Base-by-base conservation (phyloP, 106 monocot genomes). In the Dioscorea zingiberensis region DNA sequence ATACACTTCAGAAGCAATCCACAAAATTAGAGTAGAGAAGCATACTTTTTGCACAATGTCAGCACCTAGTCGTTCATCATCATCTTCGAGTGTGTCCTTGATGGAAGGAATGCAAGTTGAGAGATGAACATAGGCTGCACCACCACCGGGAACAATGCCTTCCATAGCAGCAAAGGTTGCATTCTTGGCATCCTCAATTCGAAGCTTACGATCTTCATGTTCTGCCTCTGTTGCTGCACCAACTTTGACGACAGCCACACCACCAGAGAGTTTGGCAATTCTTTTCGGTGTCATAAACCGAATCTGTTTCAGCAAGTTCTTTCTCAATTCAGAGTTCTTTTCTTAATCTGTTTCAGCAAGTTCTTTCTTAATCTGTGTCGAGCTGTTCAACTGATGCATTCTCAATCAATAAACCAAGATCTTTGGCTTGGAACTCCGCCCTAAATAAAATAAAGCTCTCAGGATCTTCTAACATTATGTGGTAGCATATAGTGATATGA, bases 111-210 rank as follows among this genome's bases (percentile, higher is more conserved):
- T 83, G 76, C 61, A 69, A 11, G 75, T 71, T 12, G 93, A 85
- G 32, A 93, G 80, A 46, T 88, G 88, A 58, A 93, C 83, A 72
- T 71, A 82, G 11, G 93, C 88, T 54, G 85, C 81, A 59, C 93
- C 93, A 24, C 93, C 88, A 17, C 93, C 93, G 47, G 88, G 88
- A 9, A 93, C 93, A 71, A 93, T 88, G 25, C 93, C 93, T 71
- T 93, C 93, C n/a, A 93, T 83, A 27, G 87, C 93, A 21, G 92
- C 92, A 73, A 87, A 87, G 22, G 92, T 92, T 27, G 92, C 92
- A 85, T 92, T 92, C 75, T 87, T 84, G 1, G 92, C 92, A 65
- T 92, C 92, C 80, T 92, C 92, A 8, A 92, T 70, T 1, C 92
- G 81, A 29, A 92, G 84, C 70, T 92, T 92, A 21, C 87, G 81